A percentile compares a stretch with the other conserved stretches of the same genome.
Evolutionary conservation across 2,329 filamentous ascomycete species (phyloP).

Genomic region (Helotiales sp.): DNA sequence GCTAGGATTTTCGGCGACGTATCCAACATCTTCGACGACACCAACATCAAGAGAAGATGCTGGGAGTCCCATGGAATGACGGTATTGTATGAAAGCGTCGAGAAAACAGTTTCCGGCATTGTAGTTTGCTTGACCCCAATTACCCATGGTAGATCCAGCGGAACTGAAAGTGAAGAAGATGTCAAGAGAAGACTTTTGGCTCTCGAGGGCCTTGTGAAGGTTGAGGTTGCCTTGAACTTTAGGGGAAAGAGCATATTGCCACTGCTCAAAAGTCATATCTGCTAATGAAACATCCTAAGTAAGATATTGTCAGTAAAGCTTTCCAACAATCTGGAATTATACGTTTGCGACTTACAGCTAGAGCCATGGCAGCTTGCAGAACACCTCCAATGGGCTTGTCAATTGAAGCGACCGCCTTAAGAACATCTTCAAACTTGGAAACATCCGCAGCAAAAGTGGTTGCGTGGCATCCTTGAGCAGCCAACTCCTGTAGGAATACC

Average conservation of each 20-base stretch:
- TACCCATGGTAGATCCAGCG: slow-evolving; percentile 31
- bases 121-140: slow-evolving; percentile 13
- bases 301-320: not conserved
- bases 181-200: slow-evolving; percentile 34
- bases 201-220: slow-evolving; percentile 43
- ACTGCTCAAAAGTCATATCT: slow-evolving; percentile 50
- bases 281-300: slow-evolving; percentile 2
- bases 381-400: slow-evolving; percentile 18
- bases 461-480: not conserved
- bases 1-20: too few species aligned
- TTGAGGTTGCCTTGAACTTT: slow-evolving; percentile 57
- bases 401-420: not conserved
- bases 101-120: slow-evolving; percentile 10
- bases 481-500: not conserved
- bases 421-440: not conserved
- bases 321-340: not conserved
- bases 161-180: slow-evolving; percentile 40
- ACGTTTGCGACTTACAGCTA: slow-evolving; percentile 26
- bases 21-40: slow-evolving; percentile 8
- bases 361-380: slow-evolving; percentile 23
- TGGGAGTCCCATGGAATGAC: slow-evolving; percentile 19
- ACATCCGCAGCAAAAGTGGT: slow-evolving; percentile 4
- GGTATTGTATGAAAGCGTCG: slow-evolving; percentile 16
- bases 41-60: slow-evolving; percentile 26
- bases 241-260: slow-evolving; percentile 46